Evolutionary conservation across 2,329 filamentous ascomycete genomes (phyloP).

Genomic region (Aspergillaceae sp.): DNA sequence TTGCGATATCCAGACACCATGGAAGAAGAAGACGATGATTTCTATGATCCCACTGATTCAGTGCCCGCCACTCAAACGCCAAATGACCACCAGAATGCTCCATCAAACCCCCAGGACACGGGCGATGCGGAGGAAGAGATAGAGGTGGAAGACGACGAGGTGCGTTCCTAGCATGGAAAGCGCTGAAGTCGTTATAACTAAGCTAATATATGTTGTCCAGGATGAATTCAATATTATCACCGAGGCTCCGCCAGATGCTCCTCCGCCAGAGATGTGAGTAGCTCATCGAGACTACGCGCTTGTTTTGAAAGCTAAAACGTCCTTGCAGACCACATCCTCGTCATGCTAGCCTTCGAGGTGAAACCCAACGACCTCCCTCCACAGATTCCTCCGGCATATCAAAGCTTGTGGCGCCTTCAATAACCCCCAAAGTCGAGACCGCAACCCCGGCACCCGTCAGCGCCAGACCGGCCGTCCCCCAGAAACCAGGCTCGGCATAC

Average conservation of each 20-base stretch:
- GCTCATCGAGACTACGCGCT: background rate
- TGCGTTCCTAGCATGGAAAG: slow-evolving; percentile 3
- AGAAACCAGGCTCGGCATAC: slow-evolving; percentile 55
- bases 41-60: slow-evolving; percentile 36
- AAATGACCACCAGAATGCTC: slow-evolving; percentile 19
- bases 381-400: slow-evolving; percentile 19
- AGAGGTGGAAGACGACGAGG: slow-evolving; percentile 32
- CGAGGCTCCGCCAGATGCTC: slow-evolving; percentile 37
- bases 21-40: slow-evolving; percentile 42
- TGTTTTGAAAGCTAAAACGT: slow-evolving; percentile 1
- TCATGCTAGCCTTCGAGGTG: slow-evolving; percentile 29
- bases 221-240: slow-evolving; percentile 45
- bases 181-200: background rate
- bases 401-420: slow-evolving; percentile 29
- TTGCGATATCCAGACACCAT: slow-evolving; percentile 19
- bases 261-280: slow-evolving; percentile 30
- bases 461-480: slow-evolving; percentile 28
- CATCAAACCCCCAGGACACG: slow-evolving; percentile 21
- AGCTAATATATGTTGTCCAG: slow-evolving; percentile 18
- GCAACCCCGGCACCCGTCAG: slow-evolving; percentile 22
- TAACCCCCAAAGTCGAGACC: slow-evolving; percentile 24
- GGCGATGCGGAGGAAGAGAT: slow-evolving; percentile 32
- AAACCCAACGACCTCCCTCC: slow-evolving; percentile 26
- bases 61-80: slow-evolving; percentile 23
- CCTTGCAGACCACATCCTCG: slow-evolving; percentile 30